A percentile compares a stretch with the other conserved stretches of the same genome.
These are phyloP conservation scores for Plantago ovata DNA, from an alignment of 257 asterid genomes.

Conservation along the genomic window DNA sequence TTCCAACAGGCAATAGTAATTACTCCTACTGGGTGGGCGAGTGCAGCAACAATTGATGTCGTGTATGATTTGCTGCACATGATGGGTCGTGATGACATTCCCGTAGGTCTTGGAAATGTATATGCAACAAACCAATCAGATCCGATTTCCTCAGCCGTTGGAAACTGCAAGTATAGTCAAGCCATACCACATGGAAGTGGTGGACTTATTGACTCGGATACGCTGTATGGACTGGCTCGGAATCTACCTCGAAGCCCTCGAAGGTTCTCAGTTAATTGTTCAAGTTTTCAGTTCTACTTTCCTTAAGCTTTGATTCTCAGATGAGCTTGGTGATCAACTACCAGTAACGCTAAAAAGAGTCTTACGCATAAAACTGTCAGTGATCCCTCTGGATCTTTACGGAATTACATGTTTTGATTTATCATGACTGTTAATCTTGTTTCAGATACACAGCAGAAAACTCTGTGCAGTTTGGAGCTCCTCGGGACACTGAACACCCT, in stretches of 20 bases:
- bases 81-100: slow-evolving; percentile 95
- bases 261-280: slow-evolving; percentile 37
- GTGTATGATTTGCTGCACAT: slow-evolving; percentile 79
- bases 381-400: not conserved
- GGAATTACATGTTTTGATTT: not conserved
- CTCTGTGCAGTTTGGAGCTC: slow-evolving; percentile 65
- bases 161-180: slow-evolving; percentile 67
- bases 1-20: slow-evolving; percentile 59
- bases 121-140: slow-evolving; percentile 62
- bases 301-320: not conserved
- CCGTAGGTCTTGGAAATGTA: slow-evolving; percentile 71
- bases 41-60: slow-evolving; percentile 76
- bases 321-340: too few species aligned
- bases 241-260: slow-evolving; percentile 80
- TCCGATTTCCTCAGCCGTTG: slow-evolving; percentile 43
- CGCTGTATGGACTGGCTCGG: slow-evolving; percentile 73
- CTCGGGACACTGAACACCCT: slow-evolving; percentile 71
- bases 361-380: too few species aligned
- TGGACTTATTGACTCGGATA: slow-evolving; percentile 82
- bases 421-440: not conserved
- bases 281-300: not conserved
- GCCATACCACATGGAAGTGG: slow-evolving; percentile 83
- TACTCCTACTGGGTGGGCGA: slow-evolving; percentile 89
- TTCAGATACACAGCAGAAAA: slow-evolving; percentile 75
- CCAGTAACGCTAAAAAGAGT: too few species aligned